These are phyloP conservation scores for Podila clonocystis DNA, from an alignment of 192 early-diverging fungal genomes.

Conservation along the genomic window DNA sequence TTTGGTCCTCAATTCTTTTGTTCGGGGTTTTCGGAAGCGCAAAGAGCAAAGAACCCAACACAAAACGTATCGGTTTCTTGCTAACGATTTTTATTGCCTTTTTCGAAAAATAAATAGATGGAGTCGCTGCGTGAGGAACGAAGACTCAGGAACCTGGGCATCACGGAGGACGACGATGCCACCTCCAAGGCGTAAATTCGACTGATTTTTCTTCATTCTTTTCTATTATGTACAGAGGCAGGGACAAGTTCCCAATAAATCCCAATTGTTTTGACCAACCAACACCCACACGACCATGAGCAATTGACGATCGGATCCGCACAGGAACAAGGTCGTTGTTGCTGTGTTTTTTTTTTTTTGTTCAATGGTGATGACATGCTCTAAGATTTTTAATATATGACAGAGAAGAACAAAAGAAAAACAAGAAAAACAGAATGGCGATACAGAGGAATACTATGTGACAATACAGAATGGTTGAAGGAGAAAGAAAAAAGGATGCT, in stretches of 20 bases:
- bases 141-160: slow-evolving; percentile 35
- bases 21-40: too few species aligned
- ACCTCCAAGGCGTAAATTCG: slow-evolving; percentile 4
- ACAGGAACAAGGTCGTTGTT: too few species aligned
- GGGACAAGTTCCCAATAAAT: too few species aligned
- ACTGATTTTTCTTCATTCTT: neutral
- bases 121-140: slow-evolving; percentile 44
- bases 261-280: too few species aligned
- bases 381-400: slow-evolving; percentile 2
- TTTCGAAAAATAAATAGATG: slow-evolving; percentile 9
- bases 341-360: too few species aligned
- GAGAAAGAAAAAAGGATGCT: neutral
- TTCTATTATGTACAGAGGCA: neutral
- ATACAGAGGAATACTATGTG: neutral
- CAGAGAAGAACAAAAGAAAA: neutral
- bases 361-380: neutral
- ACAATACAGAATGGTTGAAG: neutral
- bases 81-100: neutral
- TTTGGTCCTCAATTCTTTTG: too few species aligned
- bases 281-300: too few species aligned
- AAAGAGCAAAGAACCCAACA: neutral
- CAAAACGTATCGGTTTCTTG: neutral
- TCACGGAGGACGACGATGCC: slow-evolving; percentile 31
- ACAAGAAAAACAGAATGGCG: neutral
- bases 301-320: too few species aligned